Base-by-base conservation (phyloP, 2,329 filamentous ascomycete species). In the Bimuria novae-zelandiae region DNA sequence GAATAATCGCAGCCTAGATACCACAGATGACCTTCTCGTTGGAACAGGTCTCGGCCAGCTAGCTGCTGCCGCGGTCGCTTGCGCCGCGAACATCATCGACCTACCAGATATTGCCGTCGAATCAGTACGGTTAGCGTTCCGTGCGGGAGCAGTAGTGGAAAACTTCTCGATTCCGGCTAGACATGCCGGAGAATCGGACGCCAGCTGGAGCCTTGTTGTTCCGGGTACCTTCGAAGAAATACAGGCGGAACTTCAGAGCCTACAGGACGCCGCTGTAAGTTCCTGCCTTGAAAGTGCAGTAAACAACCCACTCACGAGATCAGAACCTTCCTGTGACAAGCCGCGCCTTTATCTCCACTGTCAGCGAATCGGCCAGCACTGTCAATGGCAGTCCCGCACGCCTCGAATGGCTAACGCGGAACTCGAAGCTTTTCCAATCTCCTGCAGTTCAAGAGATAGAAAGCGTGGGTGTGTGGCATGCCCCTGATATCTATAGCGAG, bases 341-440 rank as follows among this genome's bases (percentile, higher is more conserved):
- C 22, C 30, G 36, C 16, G 36, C 17, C 4, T 44, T 39, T 14
- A 37, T 51, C 22, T 16, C 29, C 35, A 27, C 39, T n/a, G 22
- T 45, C 40, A 39, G 49, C 19, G 22, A 23, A 11, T n/a, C 39
- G 10, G 14, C 33, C 29, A 25, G 29, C n/a, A 51, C 49, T 14
- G 41, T 51, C 32, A 51, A 22, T 21, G 49, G 49, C 6, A 23
- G 7, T 25, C 49, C 49, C 16, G 40, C 29, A 39, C 29, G 49
- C 10, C 40, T 51, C 6, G 14, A 51, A 4, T 36, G 32, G 40
- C 14, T 51, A n/a, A 27, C 6, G 27, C 40, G 22, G n/a, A 23
- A 30, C n/a, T 44, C 40, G 3, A 16, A 44, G 12, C 21, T 45
- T 12, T 33, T 51, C n/a, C 17, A n/a, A n/a, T n/a, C n/a, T n/a